A percentile compares a stretch with the other conserved stretches of the same genome.
Conservation (phyloP, 768 basidiomycete species). For the Suillus fuscotomentosus region DNA sequence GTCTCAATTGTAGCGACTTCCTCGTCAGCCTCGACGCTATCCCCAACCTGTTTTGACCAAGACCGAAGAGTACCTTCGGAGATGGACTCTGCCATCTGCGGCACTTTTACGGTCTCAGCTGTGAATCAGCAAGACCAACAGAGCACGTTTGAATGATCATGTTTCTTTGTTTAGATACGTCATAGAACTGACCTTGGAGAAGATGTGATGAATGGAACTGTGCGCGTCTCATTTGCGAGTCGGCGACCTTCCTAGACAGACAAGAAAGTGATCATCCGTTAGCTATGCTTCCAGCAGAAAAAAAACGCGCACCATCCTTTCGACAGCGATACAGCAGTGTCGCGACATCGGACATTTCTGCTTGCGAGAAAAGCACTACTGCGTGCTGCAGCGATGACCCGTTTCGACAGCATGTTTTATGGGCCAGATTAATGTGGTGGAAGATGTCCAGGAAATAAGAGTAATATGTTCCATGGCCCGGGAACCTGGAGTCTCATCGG, state of each 20-base stretch:
- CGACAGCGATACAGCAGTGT: slow-evolving; percentile 34
- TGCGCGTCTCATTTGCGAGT: slow-evolving; percentile 47
- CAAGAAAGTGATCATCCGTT: slow-evolving; percentile 2
- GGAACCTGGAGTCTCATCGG: background rate
- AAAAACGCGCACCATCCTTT: slow-evolving; percentile 46
- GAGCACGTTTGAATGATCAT: slow-evolving; percentile 9
- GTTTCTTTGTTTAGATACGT: slow-evolving; percentile 14
- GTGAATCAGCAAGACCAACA: slow-evolving; percentile 9
- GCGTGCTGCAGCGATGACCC: slow-evolving; percentile 62
- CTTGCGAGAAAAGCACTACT: slow-evolving; percentile 49
- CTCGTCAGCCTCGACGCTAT: slow-evolving; percentile 87
- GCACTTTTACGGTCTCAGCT: slow-evolving; percentile 92
- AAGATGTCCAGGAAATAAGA: background rate
- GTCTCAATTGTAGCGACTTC: slow-evolving; percentile 98
- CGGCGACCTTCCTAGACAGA: slow-evolving; percentile 43
- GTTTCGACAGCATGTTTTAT: slow-evolving; percentile 64
- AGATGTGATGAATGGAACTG: slow-evolving; percentile 71
- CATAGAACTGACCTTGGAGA: slow-evolving; percentile 55
- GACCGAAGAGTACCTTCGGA: slow-evolving; percentile 95
- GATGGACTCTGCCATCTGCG: slow-evolving; percentile 98
- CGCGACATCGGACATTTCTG: slow-evolving; percentile 26
- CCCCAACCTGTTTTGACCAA: slow-evolving; percentile 93
- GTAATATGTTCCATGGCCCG: background rate
- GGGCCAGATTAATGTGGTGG: background rate
- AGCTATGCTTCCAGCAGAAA: slow-evolving; percentile 6